phyloP scores from a whole-genome alignment of 345 rosid genomes.

The Kandelia obovata region DNA sequence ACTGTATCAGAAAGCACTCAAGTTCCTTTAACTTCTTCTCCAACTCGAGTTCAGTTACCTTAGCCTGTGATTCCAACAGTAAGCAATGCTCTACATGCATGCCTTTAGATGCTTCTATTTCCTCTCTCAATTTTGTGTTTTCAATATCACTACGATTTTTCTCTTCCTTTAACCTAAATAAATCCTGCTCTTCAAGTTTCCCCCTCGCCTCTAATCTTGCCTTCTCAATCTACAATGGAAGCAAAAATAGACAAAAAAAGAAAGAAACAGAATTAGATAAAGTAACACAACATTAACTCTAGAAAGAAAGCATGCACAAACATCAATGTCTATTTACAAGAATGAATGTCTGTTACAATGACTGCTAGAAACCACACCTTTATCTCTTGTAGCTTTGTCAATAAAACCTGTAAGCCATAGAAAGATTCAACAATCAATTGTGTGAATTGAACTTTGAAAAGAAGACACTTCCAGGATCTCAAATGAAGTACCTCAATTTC shows the following conservation, averaged over 20 bases:
- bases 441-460: slow-evolving; percentile 5
- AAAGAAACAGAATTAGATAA: background rate
- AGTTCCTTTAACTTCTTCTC: slow-evolving; percentile 64
- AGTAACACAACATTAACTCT: background rate
- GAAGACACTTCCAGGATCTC: slow-evolving; percentile 12
- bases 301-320: background rate
- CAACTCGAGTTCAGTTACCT: slow-evolving; percentile 47
- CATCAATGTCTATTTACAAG: background rate
- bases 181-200: slow-evolving; percentile 59
- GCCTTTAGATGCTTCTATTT: slow-evolving; percentile 49
- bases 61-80: slow-evolving; percentile 49
- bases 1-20: slow-evolving; percentile 46
- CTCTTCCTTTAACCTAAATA: slow-evolving; percentile 51
- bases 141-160: slow-evolving; percentile 50
- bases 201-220: slow-evolving; percentile 59
- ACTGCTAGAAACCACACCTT: slow-evolving; percentile 15
- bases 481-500: slow-evolving; percentile 64
- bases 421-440: slow-evolving; percentile 16
- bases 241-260: background rate
- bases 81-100: slow-evolving; percentile 51
- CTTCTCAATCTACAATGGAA: slow-evolving; percentile 62
- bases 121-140: slow-evolving; percentile 58
- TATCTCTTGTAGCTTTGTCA: slow-evolving; percentile 23
- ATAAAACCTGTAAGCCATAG: slow-evolving; percentile 18
- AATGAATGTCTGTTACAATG: background rate